A percentile compares a stretch with the other conserved stretches of the same genome.
phyloP scores from a whole-genome alignment of 495 filamentous ascomycete species.

The Aspergillus bridgeri region DNA sequence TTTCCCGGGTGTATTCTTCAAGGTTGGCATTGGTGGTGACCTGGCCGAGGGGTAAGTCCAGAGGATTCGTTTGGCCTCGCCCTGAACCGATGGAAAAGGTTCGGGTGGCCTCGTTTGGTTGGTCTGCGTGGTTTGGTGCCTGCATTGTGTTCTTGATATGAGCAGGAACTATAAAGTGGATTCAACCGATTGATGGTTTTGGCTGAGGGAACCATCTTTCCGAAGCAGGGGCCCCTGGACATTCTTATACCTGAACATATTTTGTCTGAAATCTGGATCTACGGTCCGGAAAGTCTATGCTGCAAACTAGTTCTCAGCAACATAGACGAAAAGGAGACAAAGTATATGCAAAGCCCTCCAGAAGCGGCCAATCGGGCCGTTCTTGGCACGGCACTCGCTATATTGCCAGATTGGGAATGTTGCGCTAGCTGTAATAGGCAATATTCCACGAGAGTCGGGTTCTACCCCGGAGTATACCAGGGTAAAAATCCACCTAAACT shows the following conservation, averaged over 20 bases:
- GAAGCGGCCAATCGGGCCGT: not conserved
- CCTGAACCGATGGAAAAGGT: conserved; percentile 25
- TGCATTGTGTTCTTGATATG: conserved; percentile 23
- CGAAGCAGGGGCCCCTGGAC: not conserved
- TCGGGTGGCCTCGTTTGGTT: conserved; percentile 18
- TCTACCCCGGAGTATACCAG: not conserved
- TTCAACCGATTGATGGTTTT: not conserved
- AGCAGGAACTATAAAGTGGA: not conserved
- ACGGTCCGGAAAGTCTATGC: not conserved
- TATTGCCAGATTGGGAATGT: conserved; percentile 22
- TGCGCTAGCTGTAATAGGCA: conserved; percentile 23
- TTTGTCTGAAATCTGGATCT: not conserved
- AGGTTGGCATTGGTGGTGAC: conserved; percentile 57
- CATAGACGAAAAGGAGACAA: too few species aligned
- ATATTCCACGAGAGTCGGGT: conserved; percentile 27
- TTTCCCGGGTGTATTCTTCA: conserved; percentile 62
- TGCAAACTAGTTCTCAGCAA: not conserved
- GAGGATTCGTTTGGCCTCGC: conserved; percentile 23
- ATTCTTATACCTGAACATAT: conserved; percentile 15
- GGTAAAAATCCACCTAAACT: not conserved
- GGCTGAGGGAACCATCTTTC: not conserved
- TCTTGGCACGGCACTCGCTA: not conserved
- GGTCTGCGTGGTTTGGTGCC: conserved; percentile 9
- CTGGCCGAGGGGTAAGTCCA: conserved; percentile 60
- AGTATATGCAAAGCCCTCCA: not conserved